phyloP scores from a whole-genome alignment of 2,329 filamentous ascomycete genomes.

The Penicillium sp. region DNA sequence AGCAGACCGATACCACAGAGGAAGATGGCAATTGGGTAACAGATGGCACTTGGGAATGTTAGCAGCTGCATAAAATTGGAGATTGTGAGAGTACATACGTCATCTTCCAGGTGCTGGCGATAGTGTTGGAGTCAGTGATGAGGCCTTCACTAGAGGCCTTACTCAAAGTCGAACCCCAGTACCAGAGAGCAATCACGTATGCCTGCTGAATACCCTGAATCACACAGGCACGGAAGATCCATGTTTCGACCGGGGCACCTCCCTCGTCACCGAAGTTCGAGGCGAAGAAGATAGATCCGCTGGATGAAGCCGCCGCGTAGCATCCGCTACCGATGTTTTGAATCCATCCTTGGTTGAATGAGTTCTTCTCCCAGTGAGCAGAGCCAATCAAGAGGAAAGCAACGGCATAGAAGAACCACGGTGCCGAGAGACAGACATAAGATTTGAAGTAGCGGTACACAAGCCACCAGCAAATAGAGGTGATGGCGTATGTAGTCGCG shows the following conservation, averaged over 20 bases:
- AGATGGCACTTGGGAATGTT: conserved; percentile 49
- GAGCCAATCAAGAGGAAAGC: conserved; percentile 64
- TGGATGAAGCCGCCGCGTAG: conserved; percentile 63
- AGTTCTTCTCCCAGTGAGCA: conserved; percentile 53
- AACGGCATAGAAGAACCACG: conserved; percentile 63
- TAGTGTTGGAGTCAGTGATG: conserved; percentile 32
- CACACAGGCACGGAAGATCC: conserved; percentile 65
- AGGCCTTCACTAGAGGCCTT: conserved; percentile 45
- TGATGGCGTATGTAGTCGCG: conserved; percentile 59
- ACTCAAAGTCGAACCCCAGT: conserved; percentile 62
- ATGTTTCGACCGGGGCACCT: conserved; percentile 62
- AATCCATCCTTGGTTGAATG: conserved; percentile 51
- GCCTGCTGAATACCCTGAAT: conserved; percentile 68
- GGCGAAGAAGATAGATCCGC: conserved; percentile 65
- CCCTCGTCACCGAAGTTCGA: conserved; percentile 68
- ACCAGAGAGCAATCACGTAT: conserved; percentile 66
- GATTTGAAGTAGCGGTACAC: conserved; percentile 61
- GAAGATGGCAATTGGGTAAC: conserved; percentile 58
- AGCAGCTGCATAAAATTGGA: background rate
- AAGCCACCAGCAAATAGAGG: conserved; percentile 64
- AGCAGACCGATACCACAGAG: conserved; percentile 58
- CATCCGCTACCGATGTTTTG: conserved; percentile 62
- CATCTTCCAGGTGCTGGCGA: conserved; percentile 47
- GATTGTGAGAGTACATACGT: conserved; percentile 29
- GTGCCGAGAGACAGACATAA: conserved; percentile 57